A percentile compares a stretch with the other conserved stretches of the same genome.
These are phyloP conservation scores for Sphaceloma murrayae DNA, from an alignment of 2,329 filamentous ascomycete species.

Conservation along the genomic window DNA sequence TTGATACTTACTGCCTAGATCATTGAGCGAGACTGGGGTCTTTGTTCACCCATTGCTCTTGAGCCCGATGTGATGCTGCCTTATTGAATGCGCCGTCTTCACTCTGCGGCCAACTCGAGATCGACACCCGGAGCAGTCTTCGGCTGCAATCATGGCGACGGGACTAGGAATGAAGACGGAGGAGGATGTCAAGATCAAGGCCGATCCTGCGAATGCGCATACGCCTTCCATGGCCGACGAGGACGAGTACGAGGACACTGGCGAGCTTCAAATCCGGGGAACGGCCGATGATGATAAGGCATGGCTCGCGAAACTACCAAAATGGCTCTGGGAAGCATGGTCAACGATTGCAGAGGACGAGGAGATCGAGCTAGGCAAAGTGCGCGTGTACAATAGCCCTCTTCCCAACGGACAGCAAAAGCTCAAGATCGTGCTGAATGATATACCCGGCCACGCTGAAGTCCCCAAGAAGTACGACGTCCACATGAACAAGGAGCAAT, in stretches of 20 bases:
- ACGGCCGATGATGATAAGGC: constrained; percentile 20
- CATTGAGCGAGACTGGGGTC: too few species aligned
- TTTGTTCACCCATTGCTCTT: not conserved
- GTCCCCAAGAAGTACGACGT: constrained; percentile 87
- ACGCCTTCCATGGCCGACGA: constrained; percentile 25
- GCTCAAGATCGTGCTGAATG: constrained; percentile 54
- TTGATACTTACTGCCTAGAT: constrained; percentile 6
- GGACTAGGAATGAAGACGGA: constrained; percentile 34
- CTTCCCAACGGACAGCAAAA: constrained; percentile 17
- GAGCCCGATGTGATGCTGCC: too few species aligned
- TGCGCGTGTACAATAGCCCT: constrained; percentile 40
- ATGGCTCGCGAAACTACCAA: constrained; percentile 70
- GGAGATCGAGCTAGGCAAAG: constrained; percentile 70
- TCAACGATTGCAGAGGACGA: constrained; percentile 65
- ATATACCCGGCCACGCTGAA: constrained; percentile 56
- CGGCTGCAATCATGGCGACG: constrained; percentile 19
- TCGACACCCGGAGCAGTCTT: too few species aligned
- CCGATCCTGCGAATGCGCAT: constrained; percentile 28
- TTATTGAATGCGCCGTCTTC: too few species aligned
- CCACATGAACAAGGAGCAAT: constrained; percentile 55
- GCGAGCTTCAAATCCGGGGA: constrained; percentile 29
- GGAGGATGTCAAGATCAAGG: constrained; percentile 30
- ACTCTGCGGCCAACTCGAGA: too few species aligned
- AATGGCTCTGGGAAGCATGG: constrained; percentile 75
- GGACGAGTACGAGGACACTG: constrained; percentile 37